Conservation (phyloP, 2,329 filamentous ascomycete species). For the Aspergillus fumigatus region DNA sequence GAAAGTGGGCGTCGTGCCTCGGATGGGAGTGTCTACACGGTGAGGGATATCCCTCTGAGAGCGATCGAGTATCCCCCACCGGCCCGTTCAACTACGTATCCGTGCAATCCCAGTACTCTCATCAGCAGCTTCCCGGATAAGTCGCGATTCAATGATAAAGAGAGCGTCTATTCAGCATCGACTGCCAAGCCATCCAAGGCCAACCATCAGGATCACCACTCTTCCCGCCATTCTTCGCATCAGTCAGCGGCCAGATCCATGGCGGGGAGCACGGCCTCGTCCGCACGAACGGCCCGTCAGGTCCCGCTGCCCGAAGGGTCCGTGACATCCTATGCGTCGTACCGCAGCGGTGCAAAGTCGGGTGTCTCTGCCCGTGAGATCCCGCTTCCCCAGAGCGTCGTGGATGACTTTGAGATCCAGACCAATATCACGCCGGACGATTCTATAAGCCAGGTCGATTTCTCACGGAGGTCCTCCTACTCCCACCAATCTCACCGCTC, state of each 20-base stretch:
- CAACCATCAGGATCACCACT: slow-evolving; percentile 21
- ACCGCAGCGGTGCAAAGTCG: slow-evolving; percentile 20
- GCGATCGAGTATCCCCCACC: slow-evolving; percentile 37
- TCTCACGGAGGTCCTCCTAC: slow-evolving; percentile 22
- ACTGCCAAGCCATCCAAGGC: slow-evolving; percentile 33
- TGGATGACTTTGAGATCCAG: slow-evolving; percentile 30
- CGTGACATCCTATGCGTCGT: slow-evolving; percentile 20
- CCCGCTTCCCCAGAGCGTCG: slow-evolving; percentile 30
- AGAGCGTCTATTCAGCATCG: slow-evolving; percentile 33
- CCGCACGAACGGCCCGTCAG: slow-evolving; percentile 33
- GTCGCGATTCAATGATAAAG: slow-evolving; percentile 24
- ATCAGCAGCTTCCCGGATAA: slow-evolving; percentile 40
- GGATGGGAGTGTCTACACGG: slow-evolving; percentile 34
- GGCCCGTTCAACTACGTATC: slow-evolving; percentile 21
- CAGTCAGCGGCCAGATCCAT: slow-evolving; percentile 19
- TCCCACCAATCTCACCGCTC: slow-evolving; percentile 25
- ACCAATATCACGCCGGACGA: slow-evolving; percentile 71
- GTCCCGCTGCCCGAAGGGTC: slow-evolving; percentile 34
- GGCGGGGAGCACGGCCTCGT: slow-evolving; percentile 24
- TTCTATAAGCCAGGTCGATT: slow-evolving; percentile 66
- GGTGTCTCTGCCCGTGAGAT: slow-evolving; percentile 22
- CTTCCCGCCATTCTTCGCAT: slow-evolving; percentile 20
- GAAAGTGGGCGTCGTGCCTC: slow-evolving; percentile 33
- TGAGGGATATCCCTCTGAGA: slow-evolving; percentile 31
- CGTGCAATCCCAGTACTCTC: slow-evolving; percentile 35